Percentiles rank a stretch among this genome's conserved stretches.
Conservation (phyloP, 148 eudicot species). For the Arbutus unedo region DNA sequence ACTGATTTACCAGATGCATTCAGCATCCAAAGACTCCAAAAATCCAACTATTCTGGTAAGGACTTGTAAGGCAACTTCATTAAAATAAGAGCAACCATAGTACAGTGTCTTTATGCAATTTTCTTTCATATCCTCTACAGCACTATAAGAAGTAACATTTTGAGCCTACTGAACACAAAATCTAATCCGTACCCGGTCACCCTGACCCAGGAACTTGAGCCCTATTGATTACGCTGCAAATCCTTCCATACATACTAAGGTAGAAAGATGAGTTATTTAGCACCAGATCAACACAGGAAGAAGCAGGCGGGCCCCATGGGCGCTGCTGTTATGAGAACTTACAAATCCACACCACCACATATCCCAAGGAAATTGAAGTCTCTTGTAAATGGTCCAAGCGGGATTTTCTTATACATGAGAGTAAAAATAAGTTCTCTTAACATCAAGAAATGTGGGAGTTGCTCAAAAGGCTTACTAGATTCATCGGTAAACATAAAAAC, state of each 20-base stretch:
- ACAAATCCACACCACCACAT: not conserved
- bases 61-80: not conserved
- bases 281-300: too few species aligned
- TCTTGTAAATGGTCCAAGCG: not conserved
- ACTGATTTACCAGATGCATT: not conserved
- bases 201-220: not conserved
- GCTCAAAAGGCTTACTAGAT: constrained; percentile 41
- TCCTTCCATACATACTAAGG: not conserved
- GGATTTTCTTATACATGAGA: not conserved
- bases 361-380: not conserved
- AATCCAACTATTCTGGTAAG: not conserved
- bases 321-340: too few species aligned
- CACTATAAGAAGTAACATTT: not conserved
- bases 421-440: not conserved
- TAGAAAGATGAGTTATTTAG: not conserved
- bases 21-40: not conserved
- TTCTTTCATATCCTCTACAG: not conserved
- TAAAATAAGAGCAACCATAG: not conserved
- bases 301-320: too few species aligned
- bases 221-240: not conserved
- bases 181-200: too few species aligned
- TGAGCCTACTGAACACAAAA: too few species aligned
- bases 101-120: not conserved
- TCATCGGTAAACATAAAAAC: constrained; percentile 47
- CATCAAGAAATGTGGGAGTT: not conserved